These are phyloP conservation scores for Porodaedalea pini DNA, from an alignment of 1,284 basidiomycete species.

Conservation along the genomic window DNA sequence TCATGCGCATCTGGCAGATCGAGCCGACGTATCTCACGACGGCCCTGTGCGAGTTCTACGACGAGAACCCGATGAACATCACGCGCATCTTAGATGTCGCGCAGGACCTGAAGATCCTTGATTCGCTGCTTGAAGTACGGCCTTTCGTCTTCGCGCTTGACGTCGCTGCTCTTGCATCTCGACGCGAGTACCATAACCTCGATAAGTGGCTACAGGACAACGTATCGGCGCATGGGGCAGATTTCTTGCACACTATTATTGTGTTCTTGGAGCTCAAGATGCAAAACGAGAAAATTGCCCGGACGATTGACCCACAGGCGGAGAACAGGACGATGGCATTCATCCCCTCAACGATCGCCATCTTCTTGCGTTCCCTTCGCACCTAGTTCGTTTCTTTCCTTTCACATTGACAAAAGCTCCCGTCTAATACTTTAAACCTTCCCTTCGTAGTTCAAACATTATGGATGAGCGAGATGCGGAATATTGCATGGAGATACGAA, in stretches of 20 bases:
- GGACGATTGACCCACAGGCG: constrained; percentile 73
- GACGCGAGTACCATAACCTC: constrained; percentile 90
- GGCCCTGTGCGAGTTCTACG: constrained; percentile 88
- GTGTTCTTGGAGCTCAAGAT: constrained; percentile 90
- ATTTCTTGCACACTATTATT: constrained; percentile 86
- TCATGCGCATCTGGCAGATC: constrained; percentile 93
- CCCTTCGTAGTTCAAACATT: constrained; percentile 48
- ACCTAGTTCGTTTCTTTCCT: constrained; percentile 54
- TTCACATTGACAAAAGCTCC: too few relatives aligned
- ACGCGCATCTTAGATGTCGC: constrained; percentile 94
- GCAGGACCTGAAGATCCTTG: constrained; percentile 91
- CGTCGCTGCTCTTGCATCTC: constrained; percentile 88
- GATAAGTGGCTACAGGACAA: constrained; percentile 96
- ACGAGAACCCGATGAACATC: constrained; percentile 90
- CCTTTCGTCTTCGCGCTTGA: constrained; percentile 89
- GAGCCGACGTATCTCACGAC: constrained; percentile 82
- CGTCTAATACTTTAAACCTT: constrained; percentile 4
- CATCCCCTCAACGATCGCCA: constrained; percentile 84
- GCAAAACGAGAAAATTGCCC: constrained; percentile 78
- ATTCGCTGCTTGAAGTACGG: constrained; percentile 82
- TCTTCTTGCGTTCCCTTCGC: constrained; percentile 85
- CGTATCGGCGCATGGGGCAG: constrained; percentile 74
- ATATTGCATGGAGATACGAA: constrained; percentile 89
- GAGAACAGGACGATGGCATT: constrained; percentile 82
- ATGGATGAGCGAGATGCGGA: constrained; percentile 80